A percentile compares a stretch with the other conserved stretches of the same genome.
These are phyloP conservation scores for Ogataea ramenticola DNA, from an alignment of 805 yeast species.

Conservation along the genomic window DNA sequence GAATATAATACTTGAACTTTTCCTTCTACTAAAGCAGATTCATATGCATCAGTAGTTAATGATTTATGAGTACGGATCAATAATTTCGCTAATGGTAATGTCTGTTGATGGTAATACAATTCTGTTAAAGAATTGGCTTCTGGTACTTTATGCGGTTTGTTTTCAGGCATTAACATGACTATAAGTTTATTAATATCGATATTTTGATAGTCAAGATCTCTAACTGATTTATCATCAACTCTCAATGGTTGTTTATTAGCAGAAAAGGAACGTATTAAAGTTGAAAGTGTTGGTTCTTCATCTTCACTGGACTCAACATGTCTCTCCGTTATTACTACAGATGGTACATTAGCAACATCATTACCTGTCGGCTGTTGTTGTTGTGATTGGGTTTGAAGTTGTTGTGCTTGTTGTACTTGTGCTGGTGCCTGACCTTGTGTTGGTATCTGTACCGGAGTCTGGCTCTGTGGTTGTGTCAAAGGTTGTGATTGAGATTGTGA, in stretches of 20 bases:
- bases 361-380: background rate
- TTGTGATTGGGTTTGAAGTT: background rate
- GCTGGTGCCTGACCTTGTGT: slow-evolving; percentile 2
- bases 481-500: slow-evolving; percentile 12
- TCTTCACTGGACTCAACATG: slow-evolving; percentile 12
- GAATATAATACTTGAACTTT: slow-evolving; percentile 84
- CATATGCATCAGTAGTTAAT: slow-evolving; percentile 77
- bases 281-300: slow-evolving; percentile 22
- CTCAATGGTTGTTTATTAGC: slow-evolving; percentile 15
- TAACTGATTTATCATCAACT: slow-evolving; percentile 20
- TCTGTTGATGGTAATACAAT: slow-evolving; percentile 78
- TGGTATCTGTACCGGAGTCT: slow-evolving; percentile 1
- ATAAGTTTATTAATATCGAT: slow-evolving; percentile 37
- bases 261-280: slow-evolving; percentile 22
- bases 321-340: slow-evolving; percentile 6
- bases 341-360: background rate
- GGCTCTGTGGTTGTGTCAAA: slow-evolving; percentile 7
- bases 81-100: slow-evolving; percentile 74
- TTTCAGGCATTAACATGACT: slow-evolving; percentile 42
- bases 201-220: slow-evolving; percentile 28
- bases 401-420: slow-evolving; percentile 1
- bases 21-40: slow-evolving; percentile 81
- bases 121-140: slow-evolving; percentile 73
- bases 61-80: slow-evolving; percentile 83
- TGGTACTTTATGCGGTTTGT: slow-evolving; percentile 45